These are phyloP conservation scores for Lenwebbia sp. DNA, from an alignment of 345 rosid genomes.

Conservation along the genomic window DNA sequence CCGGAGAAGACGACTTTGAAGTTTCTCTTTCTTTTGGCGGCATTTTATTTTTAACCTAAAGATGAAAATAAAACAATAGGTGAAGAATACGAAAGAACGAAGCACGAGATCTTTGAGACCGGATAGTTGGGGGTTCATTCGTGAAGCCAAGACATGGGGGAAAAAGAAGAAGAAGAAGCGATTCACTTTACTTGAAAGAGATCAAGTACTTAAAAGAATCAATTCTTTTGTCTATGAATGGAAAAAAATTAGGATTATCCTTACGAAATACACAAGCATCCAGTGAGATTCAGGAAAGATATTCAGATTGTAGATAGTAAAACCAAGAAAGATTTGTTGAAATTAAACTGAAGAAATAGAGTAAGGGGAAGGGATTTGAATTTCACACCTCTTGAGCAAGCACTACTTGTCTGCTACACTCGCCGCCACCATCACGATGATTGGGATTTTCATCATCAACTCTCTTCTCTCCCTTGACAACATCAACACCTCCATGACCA, in stretches of 20 bases:
- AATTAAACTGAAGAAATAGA: not conserved
- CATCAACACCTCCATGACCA: not conserved
- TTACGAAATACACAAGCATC: not conserved
- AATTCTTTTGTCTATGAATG: not conserved
- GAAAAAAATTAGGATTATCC: not conserved
- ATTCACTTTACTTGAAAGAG: not conserved
- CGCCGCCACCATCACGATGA: constrained; percentile 11
- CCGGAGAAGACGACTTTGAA: not conserved
- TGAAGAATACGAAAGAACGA: not conserved
- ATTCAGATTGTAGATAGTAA: not conserved
- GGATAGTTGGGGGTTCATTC: not conserved
- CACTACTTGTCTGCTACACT: constrained; percentile 19
- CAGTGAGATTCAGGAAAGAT: not conserved
- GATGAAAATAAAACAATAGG: not conserved
- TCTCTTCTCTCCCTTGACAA: constrained; percentile 11
- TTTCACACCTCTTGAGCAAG: not conserved
- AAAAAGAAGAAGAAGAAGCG: not conserved
- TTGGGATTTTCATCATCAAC: constrained; percentile 6
- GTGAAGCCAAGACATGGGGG: not conserved
- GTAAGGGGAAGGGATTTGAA: not conserved
- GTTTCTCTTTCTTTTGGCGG: not conserved
- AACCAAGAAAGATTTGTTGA: not conserved
- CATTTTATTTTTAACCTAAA: not conserved
- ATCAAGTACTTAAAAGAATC: not conserved
- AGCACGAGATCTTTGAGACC: not conserved